phyloP scores from a whole-genome alignment of 306 rosid species.

The Citrullus amarus region DNA sequence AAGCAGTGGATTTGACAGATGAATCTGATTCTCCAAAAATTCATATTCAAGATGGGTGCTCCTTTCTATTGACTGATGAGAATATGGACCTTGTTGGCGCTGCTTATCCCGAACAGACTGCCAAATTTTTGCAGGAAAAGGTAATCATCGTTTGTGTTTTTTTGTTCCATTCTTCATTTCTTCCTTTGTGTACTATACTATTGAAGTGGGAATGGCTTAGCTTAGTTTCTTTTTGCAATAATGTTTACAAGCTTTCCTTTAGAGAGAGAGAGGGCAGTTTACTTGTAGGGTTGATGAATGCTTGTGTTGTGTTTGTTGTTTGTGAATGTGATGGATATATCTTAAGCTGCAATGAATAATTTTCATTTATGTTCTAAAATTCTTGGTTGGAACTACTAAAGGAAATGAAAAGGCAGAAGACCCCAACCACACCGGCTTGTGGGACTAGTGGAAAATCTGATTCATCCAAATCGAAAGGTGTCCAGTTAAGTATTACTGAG shows the following conservation, averaged over 20 bases:
- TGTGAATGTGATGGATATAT: not conserved
- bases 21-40: constrained; percentile 40
- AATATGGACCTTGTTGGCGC: constrained; percentile 62
- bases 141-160: constrained; percentile 17
- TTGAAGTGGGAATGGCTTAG: not conserved
- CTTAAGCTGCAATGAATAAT: not conserved
- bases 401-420: constrained; percentile 38
- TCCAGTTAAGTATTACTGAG: constrained; percentile 56
- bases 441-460: constrained; percentile 24
- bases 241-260: not conserved
- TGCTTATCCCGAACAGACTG: constrained; percentile 61
- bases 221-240: not conserved
- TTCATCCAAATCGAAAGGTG: constrained; percentile 25
- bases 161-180: not conserved
- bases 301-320: not conserved
- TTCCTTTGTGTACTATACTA: not conserved
- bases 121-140: constrained; percentile 61
- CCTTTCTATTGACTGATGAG: constrained; percentile 74
- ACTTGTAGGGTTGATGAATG: not conserved
- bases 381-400: constrained; percentile 38
- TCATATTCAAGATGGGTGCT: constrained; percentile 34
- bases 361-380: constrained; percentile 15
- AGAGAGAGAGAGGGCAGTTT: not conserved
- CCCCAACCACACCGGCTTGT: constrained; percentile 15
- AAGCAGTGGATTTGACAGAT: constrained; percentile 30